Percentiles rank a stretch among this genome's conserved stretches.
These are phyloP conservation scores for Pestalotiopsis sp. DNA, from an alignment of 2,329 filamentous ascomycete genomes.

Conservation along the genomic window DNA sequence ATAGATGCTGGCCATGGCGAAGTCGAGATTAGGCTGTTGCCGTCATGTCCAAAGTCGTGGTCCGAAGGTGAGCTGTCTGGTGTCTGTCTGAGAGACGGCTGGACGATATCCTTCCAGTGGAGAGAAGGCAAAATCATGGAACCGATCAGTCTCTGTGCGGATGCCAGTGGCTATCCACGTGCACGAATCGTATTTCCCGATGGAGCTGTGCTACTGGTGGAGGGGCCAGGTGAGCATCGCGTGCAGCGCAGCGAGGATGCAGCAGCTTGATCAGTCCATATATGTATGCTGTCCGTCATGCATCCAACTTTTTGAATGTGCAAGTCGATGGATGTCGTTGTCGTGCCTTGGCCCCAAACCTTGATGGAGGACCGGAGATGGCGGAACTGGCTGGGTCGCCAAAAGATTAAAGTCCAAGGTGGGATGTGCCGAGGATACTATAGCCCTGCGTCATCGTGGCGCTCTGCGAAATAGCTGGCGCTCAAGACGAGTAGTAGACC, in stretches of 20 bases:
- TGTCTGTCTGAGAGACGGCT: conserved; percentile 36
- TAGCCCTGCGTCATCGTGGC: not conserved
- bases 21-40: conserved; percentile 36
- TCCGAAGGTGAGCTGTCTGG: conserved; percentile 33
- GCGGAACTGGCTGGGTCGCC: not conserved
- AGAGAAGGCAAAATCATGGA: conserved; percentile 21
- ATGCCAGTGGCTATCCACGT: not conserved
- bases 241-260: not conserved
- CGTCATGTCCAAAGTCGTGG: conserved; percentile 40
- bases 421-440: not conserved
- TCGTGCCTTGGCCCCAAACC: not conserved
- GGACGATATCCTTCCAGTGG: conserved; percentile 40
- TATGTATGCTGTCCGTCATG: not conserved
- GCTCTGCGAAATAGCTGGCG: not conserved
- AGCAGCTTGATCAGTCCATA: not conserved
- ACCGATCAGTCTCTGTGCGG: not conserved
- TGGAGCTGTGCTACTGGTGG: not conserved
- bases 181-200: conserved; percentile 2
- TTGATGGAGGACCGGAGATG: not conserved
- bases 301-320: too few relatives aligned
- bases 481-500: not conserved
- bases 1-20: not conserved
- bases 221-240: conserved; percentile 3
- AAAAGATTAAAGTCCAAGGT: not conserved
- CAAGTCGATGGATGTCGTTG: not conserved